Evolutionary conservation across 2,329 filamentous ascomycete genomes (phyloP), one percentile per base, ranked within the genome.

Genomic region (Neobulgaria alba): DNA sequence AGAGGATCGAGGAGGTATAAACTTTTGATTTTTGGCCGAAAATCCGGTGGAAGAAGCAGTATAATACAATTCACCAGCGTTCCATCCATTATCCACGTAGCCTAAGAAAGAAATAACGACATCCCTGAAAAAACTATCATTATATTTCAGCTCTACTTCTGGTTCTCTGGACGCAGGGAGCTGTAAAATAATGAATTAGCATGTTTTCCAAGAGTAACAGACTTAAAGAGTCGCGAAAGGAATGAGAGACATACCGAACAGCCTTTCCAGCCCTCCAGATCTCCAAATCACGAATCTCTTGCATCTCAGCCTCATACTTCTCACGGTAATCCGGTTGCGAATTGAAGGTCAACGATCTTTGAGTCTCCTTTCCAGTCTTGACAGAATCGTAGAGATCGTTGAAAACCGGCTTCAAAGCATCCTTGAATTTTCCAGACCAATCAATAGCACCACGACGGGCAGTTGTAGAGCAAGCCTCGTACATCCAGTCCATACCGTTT

Each of bases 401-500:
- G 79, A 98, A 98, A 64, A 98, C 84, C 61, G 92, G 92, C 84
- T 96, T 96, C 63, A 98, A 79, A 63, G 85, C 88, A 57, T 90
- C 85, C 85, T 95, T 95, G 87, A 98, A 98, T 65, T 77, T 77
- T 67, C 82, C 82, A 65, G 83, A 90, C 92, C 92, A 98, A 79
- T 98, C 92, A 65, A 98, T 94, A 71, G 92, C 92, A 69, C 92
- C 92, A 64, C 92, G 89, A 63, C 92, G 87, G 63, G 92, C 92
- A 45, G 92, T 98, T 64, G 92, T 98, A 51, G 90, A 96, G 85
- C 92, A 98, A 56, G 92, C 92, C 66, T 90, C 89, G 75, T 93
- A 98, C 92, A 98, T 98, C 88, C 93, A 98, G 77, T 98, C 92
- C 92, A 98, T 96, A 63, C 92, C 92, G 72, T 96, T 85, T 70